Evolutionary conservation across 345 rosid genomes (phyloP), one percentile per base, ranked within the genome.

Genomic region (Passiflora organensis): DNA sequence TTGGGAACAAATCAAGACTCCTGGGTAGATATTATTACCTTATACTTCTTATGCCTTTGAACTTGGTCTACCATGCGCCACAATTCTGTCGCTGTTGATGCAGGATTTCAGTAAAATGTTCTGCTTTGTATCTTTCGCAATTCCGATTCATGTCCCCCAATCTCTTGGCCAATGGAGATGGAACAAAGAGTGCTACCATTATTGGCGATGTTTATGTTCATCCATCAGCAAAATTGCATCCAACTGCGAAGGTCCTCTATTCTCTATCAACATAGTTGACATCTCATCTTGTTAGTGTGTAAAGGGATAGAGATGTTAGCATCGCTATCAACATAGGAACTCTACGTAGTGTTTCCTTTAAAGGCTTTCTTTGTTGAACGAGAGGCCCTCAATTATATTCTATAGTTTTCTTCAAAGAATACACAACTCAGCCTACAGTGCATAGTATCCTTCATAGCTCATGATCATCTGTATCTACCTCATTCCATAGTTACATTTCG

Each of bases 1-100:
- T 79, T 91, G 96, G 96, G 97, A 91, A 73, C 97, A 91, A 73
- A 82, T 91, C 24, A 91, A 91, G 69, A 81, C 97, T 65, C 96
- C 97, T 3, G 97, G 97, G 97, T 90, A 70, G n/a, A 8, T 21
- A 55, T 10, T 13, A 6, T 16, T 15, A 41, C 14, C 43, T 13
- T 6, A 37, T 13, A 37, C 41, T 8, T 41, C n/a, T 41, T 12
- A 5, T 41, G 13, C 43, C 43, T 41, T 13, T 41, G 14, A 11
- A 28, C n/a, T 41, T 41, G n/a, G 13, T 41, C 14, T 12, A 0
- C 15, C 21, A 47, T 59, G 44, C 18, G 32, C 37, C 39, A 4
- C 43, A 53, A 70, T 42, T 55, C 23, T 55, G 14, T 38, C 11
- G 53, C 51, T 48, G 46, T 48, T 41, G 13, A 13, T 55, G 43